phyloP scores from a whole-genome alignment of 192 early-diverging fungal species.

The Linnemannia elongata region DNA sequence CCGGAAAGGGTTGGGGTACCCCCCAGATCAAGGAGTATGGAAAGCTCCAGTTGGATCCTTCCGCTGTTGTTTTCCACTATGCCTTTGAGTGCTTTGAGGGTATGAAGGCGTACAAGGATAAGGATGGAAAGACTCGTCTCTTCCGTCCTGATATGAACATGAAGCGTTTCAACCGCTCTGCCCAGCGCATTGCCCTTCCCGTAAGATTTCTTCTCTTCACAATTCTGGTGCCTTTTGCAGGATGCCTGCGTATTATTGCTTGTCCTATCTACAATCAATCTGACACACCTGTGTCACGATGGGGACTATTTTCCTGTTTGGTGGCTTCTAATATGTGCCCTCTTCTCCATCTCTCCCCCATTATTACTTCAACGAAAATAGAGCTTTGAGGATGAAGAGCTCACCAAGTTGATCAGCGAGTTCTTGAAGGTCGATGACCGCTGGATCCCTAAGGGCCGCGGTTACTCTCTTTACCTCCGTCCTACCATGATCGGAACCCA shows the following conservation, averaged over 20 bases:
- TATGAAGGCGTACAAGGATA: constrained; percentile 93
- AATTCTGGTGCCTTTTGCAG: background rate
- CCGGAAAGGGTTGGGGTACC: constrained; percentile 79
- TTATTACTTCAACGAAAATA: constrained; percentile 13
- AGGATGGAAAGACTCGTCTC: constrained; percentile 85
- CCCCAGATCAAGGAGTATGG: constrained; percentile 91
- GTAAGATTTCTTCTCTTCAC: constrained; percentile 54
- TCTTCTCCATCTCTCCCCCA: background rate
- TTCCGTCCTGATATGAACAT: constrained; percentile 99
- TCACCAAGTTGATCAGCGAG: constrained; percentile 87
- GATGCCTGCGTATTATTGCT: background rate
- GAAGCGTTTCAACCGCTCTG: constrained; percentile 85
- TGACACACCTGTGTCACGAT: background rate
- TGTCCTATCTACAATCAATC: background rate
- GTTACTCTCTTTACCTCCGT: constrained; percentile 94
- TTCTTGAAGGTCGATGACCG: constrained; percentile 82
- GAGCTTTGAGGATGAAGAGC: constrained; percentile 82
- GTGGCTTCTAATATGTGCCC: background rate
- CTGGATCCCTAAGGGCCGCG: constrained; percentile 93
- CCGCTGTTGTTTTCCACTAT: constrained; percentile 95
- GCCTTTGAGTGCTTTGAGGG: constrained; percentile 95
- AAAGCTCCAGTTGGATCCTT: constrained; percentile 85
- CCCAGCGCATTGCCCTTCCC: constrained; percentile 86
- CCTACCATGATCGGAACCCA: constrained; percentile 96
- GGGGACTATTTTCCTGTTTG: background rate